Evolutionary conservation across 768 basidiomycete genomes (phyloP), one percentile per base, ranked within the genome.

Genomic region (Tulasnella sp.): DNA sequence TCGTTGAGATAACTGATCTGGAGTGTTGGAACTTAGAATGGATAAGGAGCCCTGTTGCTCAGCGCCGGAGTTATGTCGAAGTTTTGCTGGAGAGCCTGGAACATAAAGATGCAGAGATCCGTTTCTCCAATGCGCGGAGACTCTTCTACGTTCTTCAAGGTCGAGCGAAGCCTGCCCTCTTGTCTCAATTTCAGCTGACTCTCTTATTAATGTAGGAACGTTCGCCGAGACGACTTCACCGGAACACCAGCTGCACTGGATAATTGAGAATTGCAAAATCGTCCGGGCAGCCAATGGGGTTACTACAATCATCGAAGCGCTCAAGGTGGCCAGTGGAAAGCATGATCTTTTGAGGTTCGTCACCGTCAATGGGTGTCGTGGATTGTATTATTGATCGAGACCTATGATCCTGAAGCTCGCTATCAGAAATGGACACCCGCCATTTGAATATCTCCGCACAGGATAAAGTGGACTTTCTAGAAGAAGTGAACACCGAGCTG

Each of bases 91-190:
- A 95, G 79, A 89, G 90, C 68, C 84, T 98, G 74, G 94, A 96
- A 79, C 92, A 94, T 77, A 86, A 89, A 47, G 88, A 95, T 76
- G 85, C 90, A 34, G 91, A 92, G 78, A 86, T 90, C 69, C 86
- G 96, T 7, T 93, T 95, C 79, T 89, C 87, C 2, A 94, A 93
- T 75, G 92, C 94, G 19, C 89, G 93, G 12, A 84, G 91, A 41
- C 80, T 99, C 36, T 88, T 95, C 78, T 98, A 98, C 80, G 84
- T 98, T 40, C 82, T 97, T 36, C 95, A 98, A 88, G 96, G 96
- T 92, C 42, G 17, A 5, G 41, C 17, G 52, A 37, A 62, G 47
- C 35, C 67, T 3, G 19, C 7, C 9, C 29, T 47, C 1, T 42
- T 11, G 22, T 8, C 22, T 29, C 22, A 29, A 6, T 4, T n/a